Evolutionary conservation across 805 yeast species (phyloP), one percentile per base, ranked within the genome.

Genomic region (Wickerhamiella siamensis): DNA sequence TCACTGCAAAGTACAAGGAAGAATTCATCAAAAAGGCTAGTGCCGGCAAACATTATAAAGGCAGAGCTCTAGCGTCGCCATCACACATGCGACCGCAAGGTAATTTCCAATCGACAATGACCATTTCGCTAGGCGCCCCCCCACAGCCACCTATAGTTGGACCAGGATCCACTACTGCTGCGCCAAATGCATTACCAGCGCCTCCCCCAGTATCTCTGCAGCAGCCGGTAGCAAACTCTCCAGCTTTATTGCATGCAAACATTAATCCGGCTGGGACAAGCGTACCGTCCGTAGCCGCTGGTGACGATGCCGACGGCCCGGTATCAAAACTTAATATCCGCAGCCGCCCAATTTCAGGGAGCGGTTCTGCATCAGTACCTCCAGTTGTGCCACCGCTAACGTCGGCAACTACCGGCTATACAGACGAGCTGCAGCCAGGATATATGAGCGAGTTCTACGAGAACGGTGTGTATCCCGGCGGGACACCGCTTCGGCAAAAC

Each of bases 21-120:
- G 98, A 91, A 49, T 87, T 87, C 54, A 62, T 87, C 57, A 73
- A 71, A 51, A 83, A 86, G 64, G 77, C 87, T 63, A 74, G 74
- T 45, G 49, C 56, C 4, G 55, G 57, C 14, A 45, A 44, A 29
- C 45, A 41, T 16, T 39, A 44, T 24, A 49, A 50, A 42, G 47
- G 52, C 38, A 44, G 34, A 16, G 37, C 35, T 34, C 29, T 34
- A 10, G 19, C 18, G 36, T 17, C 12, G 17, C 36, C 31, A 22
- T 20, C 38, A 8, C 36, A 6, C n/a, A 24, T 17, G 29, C 41
- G 20, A 33, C 22, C 22, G 32, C 41, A 24, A 15, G 40, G 31
- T 24, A 36, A 36, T 19, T 24, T 8, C 12, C 29, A 24, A 12
- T 24, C 29, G 29, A 24, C 29, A 24, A 24, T 24, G 29, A 24